Evolutionary conservation across 2,329 filamentous ascomycete genomes (phyloP), one percentile per base, ranked within the genome.

Genomic region (Didymella pomorum): DNA sequence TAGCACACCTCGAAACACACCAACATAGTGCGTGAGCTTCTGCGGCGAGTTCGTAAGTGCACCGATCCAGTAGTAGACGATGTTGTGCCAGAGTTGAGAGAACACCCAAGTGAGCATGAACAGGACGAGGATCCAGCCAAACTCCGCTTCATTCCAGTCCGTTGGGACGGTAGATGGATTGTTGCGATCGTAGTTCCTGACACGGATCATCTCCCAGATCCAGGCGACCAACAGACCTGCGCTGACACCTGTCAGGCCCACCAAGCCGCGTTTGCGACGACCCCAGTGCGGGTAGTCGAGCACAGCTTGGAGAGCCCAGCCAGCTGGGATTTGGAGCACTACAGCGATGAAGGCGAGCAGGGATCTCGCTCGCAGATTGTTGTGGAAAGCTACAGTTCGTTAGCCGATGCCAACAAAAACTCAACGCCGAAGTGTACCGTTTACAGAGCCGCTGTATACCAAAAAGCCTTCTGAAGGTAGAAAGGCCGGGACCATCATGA

Each of bases 151-250:
- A 20, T 39, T 18, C 35, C 35, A 39, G 18, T 39, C 35, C 2
- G 35, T 39, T 2, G 35, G 35, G 2, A 20, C 4, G 7, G 35
- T 20, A 11, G 69, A 64, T 8, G 65, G 55, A 18, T 52, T 55
- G 37, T 67, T 63, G 20, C 68, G 69, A 52, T 73, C 60, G 61
- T 73, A 74, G 46, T 73, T 67, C 16, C 71, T 67, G 8, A 67
- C 68, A n/a, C 70, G 70, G 21, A 71, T 69, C 70, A 74, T 74
- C 55, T 74, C 71, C 71, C 71, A 74, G 0, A 71, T 54, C 70
- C 70, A 74, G 0, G 71, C 71, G 20, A 56, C 58, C 8, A 72
- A 57, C 18, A 74, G 58, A 47, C 70, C 70, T 2, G 71, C 63
- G 20, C 58, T 59, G 21, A 74, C 69, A 23, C 35, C 18, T 12